Conservation (phyloP, 1,284 basidiomycete species). For the Moesziomyces sp. region DNA sequence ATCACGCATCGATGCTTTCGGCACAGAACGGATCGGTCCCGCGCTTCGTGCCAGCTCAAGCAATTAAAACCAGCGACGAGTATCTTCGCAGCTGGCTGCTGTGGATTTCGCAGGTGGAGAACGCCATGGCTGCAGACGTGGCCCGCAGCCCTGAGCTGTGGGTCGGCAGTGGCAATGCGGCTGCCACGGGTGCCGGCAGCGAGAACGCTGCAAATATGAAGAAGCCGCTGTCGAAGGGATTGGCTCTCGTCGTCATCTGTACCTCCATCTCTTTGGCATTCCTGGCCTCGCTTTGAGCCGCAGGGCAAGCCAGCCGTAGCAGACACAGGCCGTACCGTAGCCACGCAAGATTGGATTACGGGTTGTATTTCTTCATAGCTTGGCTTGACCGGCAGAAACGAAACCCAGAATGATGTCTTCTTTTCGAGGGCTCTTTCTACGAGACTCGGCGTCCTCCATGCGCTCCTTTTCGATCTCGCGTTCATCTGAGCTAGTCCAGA, state of each 20-base stretch:
- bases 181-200: conserved; percentile 2
- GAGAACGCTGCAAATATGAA: background rate
- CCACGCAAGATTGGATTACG: background rate
- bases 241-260: background rate
- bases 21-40: conserved; percentile 6
- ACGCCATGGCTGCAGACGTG: conserved; percentile 15
- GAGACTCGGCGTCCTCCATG: conserved; percentile 14
- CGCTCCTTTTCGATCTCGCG: conserved; percentile 32
- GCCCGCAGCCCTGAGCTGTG: conserved; percentile 36
- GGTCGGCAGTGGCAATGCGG: conserved; percentile 5
- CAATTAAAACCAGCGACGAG: conserved; percentile 20
- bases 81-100: conserved; percentile 39
- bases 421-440: conserved; percentile 16
- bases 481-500: conserved; percentile 43
- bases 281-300: conserved; percentile 1
- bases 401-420: conserved; percentile 33
- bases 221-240: background rate
- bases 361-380: conserved; percentile 12
- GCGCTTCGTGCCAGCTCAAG: conserved; percentile 20
- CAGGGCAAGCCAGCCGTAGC: no score
- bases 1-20: conserved; percentile 8
- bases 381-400: conserved; percentile 22
- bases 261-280: background rate
- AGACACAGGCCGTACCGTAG: background rate
- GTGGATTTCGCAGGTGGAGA: conserved; percentile 41